Percentiles rank a stretch among this genome's conserved stretches.
Evolutionary conservation across 2,329 filamentous ascomycete species (phyloP).

Genomic region (Sporothrix pallida): DNA sequence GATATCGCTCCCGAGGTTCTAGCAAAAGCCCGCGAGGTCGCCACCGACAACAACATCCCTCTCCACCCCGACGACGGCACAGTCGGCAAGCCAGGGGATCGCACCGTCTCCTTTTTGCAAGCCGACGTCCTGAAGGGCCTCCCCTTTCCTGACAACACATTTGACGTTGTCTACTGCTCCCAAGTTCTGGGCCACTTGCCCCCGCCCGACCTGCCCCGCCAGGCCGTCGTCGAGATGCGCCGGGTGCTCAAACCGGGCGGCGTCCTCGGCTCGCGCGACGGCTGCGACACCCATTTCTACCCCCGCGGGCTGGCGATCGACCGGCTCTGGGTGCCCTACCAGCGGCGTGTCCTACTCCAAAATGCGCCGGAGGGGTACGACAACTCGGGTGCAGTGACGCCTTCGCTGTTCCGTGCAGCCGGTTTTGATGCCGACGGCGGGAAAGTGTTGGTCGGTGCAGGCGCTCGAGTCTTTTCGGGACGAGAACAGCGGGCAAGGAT

Average conservation of each 20-base stretch:
- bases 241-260: constrained; percentile 53
- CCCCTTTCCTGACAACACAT: constrained; percentile 48
- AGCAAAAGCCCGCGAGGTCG: constrained; percentile 32
- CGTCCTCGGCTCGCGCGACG: constrained; percentile 47
- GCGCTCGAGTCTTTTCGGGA: constrained; percentile 42
- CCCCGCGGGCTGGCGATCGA: constrained; percentile 41
- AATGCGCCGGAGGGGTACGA: constrained; percentile 32
- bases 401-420: constrained; percentile 43
- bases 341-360: constrained; percentile 35
- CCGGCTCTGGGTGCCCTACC: constrained; percentile 42
- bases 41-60: constrained; percentile 35
- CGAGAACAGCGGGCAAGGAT: constrained; percentile 43
- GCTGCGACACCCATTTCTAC: constrained; percentile 44
- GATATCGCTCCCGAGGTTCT: constrained; percentile 47
- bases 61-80: constrained; percentile 36
- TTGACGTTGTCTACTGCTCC: constrained; percentile 53
- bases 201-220: constrained; percentile 41
- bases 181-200: constrained; percentile 53
- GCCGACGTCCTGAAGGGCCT: constrained; percentile 47
- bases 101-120: constrained; percentile 41
- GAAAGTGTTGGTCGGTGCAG: constrained; percentile 43
- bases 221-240: constrained; percentile 50
- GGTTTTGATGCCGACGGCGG: constrained; percentile 43
- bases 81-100: constrained; percentile 13
- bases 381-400: constrained; percentile 40